Base-by-base conservation (phyloP, 139 green algal species). In the Chlamydomonas schloesseri region DNA sequence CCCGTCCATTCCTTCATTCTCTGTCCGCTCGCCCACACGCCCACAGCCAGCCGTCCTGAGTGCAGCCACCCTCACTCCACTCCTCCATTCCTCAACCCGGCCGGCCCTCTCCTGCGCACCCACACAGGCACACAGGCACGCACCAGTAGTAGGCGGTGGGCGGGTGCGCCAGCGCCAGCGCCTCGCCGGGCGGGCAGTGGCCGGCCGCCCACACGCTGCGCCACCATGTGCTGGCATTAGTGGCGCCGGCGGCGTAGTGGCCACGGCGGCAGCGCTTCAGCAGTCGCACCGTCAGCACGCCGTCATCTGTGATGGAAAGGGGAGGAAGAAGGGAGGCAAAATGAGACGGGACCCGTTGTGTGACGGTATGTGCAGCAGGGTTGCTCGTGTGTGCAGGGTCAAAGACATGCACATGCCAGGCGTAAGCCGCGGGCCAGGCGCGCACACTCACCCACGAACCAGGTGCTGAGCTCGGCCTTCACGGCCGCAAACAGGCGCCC, bases 171-270 rank as follows among this genome's bases (percentile, higher is more conserved):
- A 70, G 37, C n/a, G n/a, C 9, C 53, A 87, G 17, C 34, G 69
- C 64, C 81, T 87, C 81, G 2, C 14, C 26, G 9, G 55, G 53
- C 31, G 81, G 81, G 55, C 69, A 79, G 34, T 46, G 3, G 31
- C 6, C 42, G 42, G 42, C 42, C 6, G 24, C 36, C 81, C 81
- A 87, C 64, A 96, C 71, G 26, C 84, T 81, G 31, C 72, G 81
- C 95, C 95, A 98, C 71, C 90, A 98, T 0, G 94, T 98, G 80
- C 95, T 81, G 67, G 93, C 91, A 74, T 97, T 96, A 67, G 92
- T 98, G 58, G 81, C 80, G 9, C 95, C 93, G 29, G 92, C 72
- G 2, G 73, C 73, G 82, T 99, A 99, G 87, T 95, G 79, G 14
- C 96, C 96, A 13, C 93, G 76, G 24, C 96, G 91, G 88, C 92